Percentiles rank a stretch among this genome's conserved stretches.
Conservation (phyloP, 2,329 filamentous ascomycete genomes). For the Ascosphaera apis region DNA sequence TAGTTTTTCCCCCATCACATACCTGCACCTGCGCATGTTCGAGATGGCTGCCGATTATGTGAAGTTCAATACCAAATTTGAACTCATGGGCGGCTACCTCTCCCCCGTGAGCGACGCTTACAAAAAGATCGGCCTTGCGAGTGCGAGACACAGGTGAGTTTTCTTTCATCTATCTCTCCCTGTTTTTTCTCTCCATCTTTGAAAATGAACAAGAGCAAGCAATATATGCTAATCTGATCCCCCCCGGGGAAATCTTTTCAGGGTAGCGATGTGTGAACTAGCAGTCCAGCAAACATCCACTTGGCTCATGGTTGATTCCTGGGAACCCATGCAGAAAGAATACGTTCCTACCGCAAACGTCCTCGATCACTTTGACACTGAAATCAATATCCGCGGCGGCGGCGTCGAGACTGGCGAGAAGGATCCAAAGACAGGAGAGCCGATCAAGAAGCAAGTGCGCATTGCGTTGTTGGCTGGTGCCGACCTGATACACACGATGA, state of each 20-base stretch:
- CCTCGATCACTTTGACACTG: conserved; percentile 72
- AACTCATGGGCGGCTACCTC: conserved; percentile 68
- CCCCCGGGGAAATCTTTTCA: conserved; percentile 8
- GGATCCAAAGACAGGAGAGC: too few species aligned
- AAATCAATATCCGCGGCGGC: conserved; percentile 59
- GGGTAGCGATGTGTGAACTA: conserved; percentile 66
- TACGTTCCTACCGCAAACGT: conserved; percentile 81
- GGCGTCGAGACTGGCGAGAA: conserved; percentile 50
- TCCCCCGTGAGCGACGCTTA: conserved; percentile 56
- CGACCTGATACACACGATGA: conserved; percentile 54
- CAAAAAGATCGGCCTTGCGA: conserved; percentile 59
- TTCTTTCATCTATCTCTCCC: conserved; percentile 1
- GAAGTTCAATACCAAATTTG: conserved; percentile 52
- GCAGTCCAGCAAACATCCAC: conserved; percentile 48
- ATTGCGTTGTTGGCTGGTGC: conserved; percentile 66
- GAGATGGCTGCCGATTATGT: conserved; percentile 67
- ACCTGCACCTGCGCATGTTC: conserved; percentile 56
- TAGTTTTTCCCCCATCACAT: conserved; percentile 51
- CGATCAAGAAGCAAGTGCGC: conserved; percentile 39
- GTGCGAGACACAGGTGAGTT: conserved; percentile 39
- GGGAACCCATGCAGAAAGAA: conserved; percentile 64
- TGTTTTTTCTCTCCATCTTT: neutral
- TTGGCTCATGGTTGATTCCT: conserved; percentile 72
- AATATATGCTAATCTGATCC: too few species aligned
- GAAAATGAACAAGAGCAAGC: too few species aligned